Conservation (phyloP, 2,329 filamentous ascomycete species). For the Aspergillus candidus region DNA sequence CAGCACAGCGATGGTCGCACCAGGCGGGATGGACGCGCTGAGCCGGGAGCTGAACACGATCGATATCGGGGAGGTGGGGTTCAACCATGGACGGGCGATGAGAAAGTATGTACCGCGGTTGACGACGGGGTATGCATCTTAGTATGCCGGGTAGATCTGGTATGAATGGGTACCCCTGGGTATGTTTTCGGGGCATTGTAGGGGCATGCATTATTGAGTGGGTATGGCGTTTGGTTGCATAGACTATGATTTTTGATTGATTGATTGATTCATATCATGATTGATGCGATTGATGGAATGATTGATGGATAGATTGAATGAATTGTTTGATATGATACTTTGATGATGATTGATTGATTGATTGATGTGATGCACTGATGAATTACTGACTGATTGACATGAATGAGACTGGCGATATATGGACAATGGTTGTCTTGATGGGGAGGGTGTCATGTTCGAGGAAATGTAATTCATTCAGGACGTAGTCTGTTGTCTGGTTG, state of each 20-base stretch:
- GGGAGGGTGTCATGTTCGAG: too few relatives aligned
- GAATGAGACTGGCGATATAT: too few relatives aligned
- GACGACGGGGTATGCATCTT: constrained; percentile 26
- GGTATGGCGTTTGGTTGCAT: too few relatives aligned
- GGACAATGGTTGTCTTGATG: too few relatives aligned
- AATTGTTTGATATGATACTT: background rate
- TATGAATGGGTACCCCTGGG: constrained; percentile 6
- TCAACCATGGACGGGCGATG: constrained; percentile 23
- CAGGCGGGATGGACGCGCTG: constrained; percentile 43
- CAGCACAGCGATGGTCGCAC: constrained; percentile 23
- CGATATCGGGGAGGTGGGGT: constrained; percentile 40
- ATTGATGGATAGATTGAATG: too few relatives aligned
- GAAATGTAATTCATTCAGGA: too few relatives aligned
- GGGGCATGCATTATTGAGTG: constrained; percentile 3
- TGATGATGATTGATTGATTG: constrained; percentile 3
- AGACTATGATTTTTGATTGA: too few relatives aligned
- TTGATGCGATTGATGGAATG: too few relatives aligned
- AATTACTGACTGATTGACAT: too few relatives aligned
- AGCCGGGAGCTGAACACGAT: constrained; percentile 53
- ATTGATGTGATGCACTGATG: too few relatives aligned
- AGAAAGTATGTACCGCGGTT: constrained; percentile 28
- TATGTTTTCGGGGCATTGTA: background rate
- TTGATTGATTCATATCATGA: too few relatives aligned
- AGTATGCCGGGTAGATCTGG: constrained; percentile 3
- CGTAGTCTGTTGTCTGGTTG: too few relatives aligned